Percentiles rank a stretch among this genome's conserved stretches.
phyloP scores from a whole-genome alignment of 768 basidiomycete species.

The Tremella fuciformis region DNA sequence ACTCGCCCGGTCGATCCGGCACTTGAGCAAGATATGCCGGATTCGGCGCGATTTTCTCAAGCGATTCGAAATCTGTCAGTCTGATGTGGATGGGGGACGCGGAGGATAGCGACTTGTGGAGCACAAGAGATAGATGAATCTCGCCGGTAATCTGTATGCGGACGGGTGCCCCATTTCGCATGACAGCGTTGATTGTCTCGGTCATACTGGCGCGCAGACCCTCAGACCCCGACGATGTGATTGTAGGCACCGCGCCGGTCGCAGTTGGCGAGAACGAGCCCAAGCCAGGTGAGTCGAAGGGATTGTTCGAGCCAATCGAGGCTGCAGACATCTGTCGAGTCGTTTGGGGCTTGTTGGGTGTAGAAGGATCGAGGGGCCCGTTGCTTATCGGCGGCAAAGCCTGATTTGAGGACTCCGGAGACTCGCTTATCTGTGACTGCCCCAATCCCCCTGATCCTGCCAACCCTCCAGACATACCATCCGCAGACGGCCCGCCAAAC shows the following conservation, averaged over 20 bases:
- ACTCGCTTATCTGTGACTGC: background rate
- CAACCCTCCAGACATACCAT: constrained; percentile 4
- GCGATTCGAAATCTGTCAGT: constrained; percentile 48
- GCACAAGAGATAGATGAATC: constrained; percentile 41
- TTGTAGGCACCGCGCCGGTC: constrained; percentile 12
- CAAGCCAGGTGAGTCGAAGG: constrained; percentile 43
- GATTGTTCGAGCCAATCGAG: constrained; percentile 41
- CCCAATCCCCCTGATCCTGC: background rate
- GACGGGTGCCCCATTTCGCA: constrained; percentile 45
- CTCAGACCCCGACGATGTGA: constrained; percentile 21
- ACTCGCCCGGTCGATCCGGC: constrained; percentile 51
- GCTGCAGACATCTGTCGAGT: constrained; percentile 32
- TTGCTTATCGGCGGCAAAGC: background rate
- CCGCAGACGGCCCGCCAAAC: constrained; percentile 27
- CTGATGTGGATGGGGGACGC: constrained; percentile 48
- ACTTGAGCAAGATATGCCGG: constrained; percentile 49
- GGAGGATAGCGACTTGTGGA: constrained; percentile 4
- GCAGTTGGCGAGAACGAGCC: constrained; percentile 7
- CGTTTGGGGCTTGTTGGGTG: background rate
- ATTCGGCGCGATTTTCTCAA: constrained; percentile 56
- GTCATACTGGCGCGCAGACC: constrained; percentile 51
- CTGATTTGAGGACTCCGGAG: background rate
- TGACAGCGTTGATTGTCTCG: constrained; percentile 54
- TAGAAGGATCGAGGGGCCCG: background rate
- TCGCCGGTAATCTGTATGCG: constrained; percentile 54